Conservation (phyloP, 495 filamentous ascomycete genomes). For the Cenococcum geophilum region DNA sequence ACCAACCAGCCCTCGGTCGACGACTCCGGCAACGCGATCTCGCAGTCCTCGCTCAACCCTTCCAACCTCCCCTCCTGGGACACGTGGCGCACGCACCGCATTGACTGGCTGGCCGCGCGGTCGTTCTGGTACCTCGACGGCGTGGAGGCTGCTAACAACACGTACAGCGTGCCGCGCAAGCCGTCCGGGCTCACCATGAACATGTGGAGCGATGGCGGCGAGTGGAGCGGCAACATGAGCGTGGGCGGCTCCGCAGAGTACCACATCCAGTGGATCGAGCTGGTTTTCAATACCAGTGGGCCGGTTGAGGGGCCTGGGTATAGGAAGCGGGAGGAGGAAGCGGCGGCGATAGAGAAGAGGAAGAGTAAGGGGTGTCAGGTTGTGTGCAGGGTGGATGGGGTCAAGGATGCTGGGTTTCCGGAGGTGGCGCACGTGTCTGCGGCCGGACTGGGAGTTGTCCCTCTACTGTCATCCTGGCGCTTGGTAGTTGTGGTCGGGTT, state of each 20-base stretch:
- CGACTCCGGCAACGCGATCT: constrained; percentile 42
- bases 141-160: constrained; percentile 49
- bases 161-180: constrained; percentile 56
- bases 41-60: constrained; percentile 43
- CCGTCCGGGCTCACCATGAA: constrained; percentile 60
- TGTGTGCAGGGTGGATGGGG: constrained; percentile 29
- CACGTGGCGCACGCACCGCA: constrained; percentile 61
- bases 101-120: constrained; percentile 60
- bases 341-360: constrained; percentile 14
- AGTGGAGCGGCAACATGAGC: constrained; percentile 68
- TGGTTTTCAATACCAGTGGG: constrained; percentile 58
- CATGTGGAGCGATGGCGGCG: constrained; percentile 69
- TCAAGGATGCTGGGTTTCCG: constrained; percentile 21
- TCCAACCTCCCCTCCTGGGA: constrained; percentile 50
- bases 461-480: constrained; percentile 11
- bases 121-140: constrained; percentile 68
- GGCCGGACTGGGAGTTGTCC: constrained; percentile 11
- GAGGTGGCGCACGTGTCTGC: constrained; percentile 18
- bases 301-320: constrained; percentile 21
- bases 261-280: constrained; percentile 68
- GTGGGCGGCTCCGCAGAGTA: constrained; percentile 53
- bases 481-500: constrained; percentile 4
- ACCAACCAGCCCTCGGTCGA: constrained; percentile 62
- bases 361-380: constrained; percentile 26
- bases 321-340: constrained; percentile 16